These are phyloP conservation scores for Obba rivulosa DNA, from an alignment of 768 basidiomycete genomes.

Conservation along the genomic window DNA sequence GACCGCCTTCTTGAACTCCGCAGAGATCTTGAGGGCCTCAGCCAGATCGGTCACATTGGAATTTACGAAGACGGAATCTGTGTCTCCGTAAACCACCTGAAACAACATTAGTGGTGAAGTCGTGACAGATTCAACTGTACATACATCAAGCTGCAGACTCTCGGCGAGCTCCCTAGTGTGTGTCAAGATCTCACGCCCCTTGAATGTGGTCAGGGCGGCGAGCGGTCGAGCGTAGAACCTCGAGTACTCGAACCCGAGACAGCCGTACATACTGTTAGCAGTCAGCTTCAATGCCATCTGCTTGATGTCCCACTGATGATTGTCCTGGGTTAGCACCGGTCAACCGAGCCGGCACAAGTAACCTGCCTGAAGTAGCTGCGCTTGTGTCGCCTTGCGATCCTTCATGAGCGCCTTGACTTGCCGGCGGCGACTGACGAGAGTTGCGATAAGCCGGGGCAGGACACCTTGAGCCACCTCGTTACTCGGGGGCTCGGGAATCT, in stretches of 20 bases:
- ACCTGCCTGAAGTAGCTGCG: conserved; percentile 77
- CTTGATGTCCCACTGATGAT: conserved; percentile 89
- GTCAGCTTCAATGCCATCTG: conserved; percentile 96
- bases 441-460: conserved; percentile 96
- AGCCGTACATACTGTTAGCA: conserved; percentile 99
- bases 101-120: background rate
- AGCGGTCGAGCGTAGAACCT: conserved; percentile 94
- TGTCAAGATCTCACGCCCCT: conserved; percentile 95
- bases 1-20: conserved; percentile 90
- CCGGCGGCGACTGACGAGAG: conserved; percentile 82
- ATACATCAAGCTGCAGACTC: conserved; percentile 80
- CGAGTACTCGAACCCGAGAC: conserved; percentile 96
- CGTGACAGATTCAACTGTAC: conserved; percentile 19
- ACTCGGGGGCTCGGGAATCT: conserved; percentile 83
- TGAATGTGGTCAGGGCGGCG: conserved; percentile 96
- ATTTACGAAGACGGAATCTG: conserved; percentile 98
- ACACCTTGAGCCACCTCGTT: conserved; percentile 74
- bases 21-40: conserved; percentile 88
- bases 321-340: background rate
- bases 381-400: conserved; percentile 62
- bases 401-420: conserved; percentile 96
- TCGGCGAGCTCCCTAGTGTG: conserved; percentile 92
- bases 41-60: conserved; percentile 86
- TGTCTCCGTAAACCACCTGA: conserved; percentile 98
- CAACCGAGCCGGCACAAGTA: background rate